Conservation (phyloP, 129 eudicot species). For the Solidago caesia region DNA sequence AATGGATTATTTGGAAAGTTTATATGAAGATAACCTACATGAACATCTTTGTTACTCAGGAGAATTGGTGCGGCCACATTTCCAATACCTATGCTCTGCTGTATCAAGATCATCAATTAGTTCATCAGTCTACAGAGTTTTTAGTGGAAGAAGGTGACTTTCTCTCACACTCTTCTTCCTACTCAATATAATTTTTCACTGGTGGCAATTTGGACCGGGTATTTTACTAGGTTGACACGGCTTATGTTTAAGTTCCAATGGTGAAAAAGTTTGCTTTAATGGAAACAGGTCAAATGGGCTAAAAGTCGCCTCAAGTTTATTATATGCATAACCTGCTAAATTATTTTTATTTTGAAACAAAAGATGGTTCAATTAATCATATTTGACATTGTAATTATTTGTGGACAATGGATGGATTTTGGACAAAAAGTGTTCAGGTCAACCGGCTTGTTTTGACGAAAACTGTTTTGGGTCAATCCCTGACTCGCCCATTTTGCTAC, state of each 20-base stretch:
- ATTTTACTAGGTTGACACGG: too few relatives aligned
- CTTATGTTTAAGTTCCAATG: background rate
- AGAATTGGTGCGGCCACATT: conserved; percentile 67
- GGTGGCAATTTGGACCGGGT: too few relatives aligned
- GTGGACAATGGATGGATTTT: background rate
- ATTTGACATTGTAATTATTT: too few relatives aligned
- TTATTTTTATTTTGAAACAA: background rate
- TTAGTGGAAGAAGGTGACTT: conserved; percentile 79
- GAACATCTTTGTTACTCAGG: conserved; percentile 43
- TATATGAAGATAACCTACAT: background rate
- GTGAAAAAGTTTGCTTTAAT: background rate
- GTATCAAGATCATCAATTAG: conserved; percentile 51
- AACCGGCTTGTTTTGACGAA: background rate
- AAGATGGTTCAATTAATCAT: too few relatives aligned
- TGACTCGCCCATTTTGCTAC: background rate
- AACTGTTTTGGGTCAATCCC: too few relatives aligned
- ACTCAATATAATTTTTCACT: background rate
- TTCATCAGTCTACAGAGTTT: conserved; percentile 71
- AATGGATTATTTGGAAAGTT: background rate
- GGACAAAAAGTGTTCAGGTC: background rate
- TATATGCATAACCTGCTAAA: background rate
- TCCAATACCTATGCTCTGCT: conserved; percentile 45
- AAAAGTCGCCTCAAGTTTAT: background rate
- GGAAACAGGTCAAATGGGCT: background rate
- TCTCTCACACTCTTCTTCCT: background rate